Evolutionary conservation across 768 basidiomycete genomes (phyloP), one percentile per base, ranked within the genome.

Genomic region (Amanita phalloides): DNA sequence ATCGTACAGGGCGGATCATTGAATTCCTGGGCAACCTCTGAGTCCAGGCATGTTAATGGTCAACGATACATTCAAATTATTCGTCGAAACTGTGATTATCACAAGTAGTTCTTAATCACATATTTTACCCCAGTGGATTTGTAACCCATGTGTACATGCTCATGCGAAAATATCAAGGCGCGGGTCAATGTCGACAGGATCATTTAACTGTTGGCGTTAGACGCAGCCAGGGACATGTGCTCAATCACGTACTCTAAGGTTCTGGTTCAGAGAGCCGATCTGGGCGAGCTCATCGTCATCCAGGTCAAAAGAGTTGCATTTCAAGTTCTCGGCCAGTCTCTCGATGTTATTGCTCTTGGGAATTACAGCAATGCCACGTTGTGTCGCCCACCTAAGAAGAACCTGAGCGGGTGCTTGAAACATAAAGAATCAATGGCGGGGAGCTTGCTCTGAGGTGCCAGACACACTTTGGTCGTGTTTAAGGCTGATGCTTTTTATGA

Each of bases 371-470:
- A 89, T 73, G 8, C 77, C 81, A 35, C 79, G 80, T 23, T 53
- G 84, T 11, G 82, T 84, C 1, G 85, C 79, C 88, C 88, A 91
- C 57, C 86, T 76, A 49, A 91, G 74, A 36, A 90, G 67, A 21
- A 90, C 77, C 64, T 90, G 86, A 6, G 85, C 84, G 3, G 78
- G 62, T 41, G 73, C 72, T 65, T 11, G 13, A 41, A 6, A 39
- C 6, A 6, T 44, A 4, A 42, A 26, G 20, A 11, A 47, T 35
- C 26, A 53, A 48, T 3, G 20, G 37, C n/a, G 50, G 8, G 36
- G 20, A 45, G 30, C 14, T 3, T 32, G 35, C 17, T 7, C 11
- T 8, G 21, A 8, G 5, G 43, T 43, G 1, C 11, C 50, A n/a
- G 14, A 58, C 70, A 55, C 51, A 84, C 84, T 76, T 69, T 74